Evolutionary conservation across 2,329 filamentous ascomycete species (phyloP), one percentile per base, ranked within the genome.

Genomic region (Alternaria tenuissima): DNA sequence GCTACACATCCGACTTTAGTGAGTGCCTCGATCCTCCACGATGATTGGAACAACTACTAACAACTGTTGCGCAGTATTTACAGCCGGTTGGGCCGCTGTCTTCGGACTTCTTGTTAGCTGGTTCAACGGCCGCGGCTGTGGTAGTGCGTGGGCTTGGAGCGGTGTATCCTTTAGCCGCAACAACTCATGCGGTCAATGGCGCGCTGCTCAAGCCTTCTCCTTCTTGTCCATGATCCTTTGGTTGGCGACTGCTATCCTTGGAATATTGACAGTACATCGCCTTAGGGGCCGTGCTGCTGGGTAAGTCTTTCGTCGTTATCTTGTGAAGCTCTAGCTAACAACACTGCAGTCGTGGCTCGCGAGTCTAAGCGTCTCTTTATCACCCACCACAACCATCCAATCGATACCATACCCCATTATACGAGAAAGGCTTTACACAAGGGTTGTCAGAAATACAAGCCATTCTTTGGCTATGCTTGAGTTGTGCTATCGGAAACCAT

Each of bases 151-250:
- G 68, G 55, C 86, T 73, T 91, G 89, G 89, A 82, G 83, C 52
- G 36, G 46, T 18, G 81, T 91, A 59, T 74, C 72, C 18, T 59
- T 71, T 16, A 66, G 62, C 30, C 69, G 66, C 42, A 42, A 53
- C 82, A 64, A 84, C 46, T 75, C 76, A n/a, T 94, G 91, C 77
- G 83, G 86, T 59, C 85, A 87, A 68, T 91, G 87, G 85, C 92
- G 90, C 79, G 87, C 91, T 41, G 83, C 87, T 62, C 85, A 91
- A 68, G 90, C 90, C 5, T 93, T 93, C 72, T 81, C 84, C 49
- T 93, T 93, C 79, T 78, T 93, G 55, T 89, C 88, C 3, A 89
- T 89, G 56, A 83, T 91, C 66, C 82, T 88, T 72, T 93, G 90
- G 90, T 84, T 93, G 41, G 85, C 82, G 12, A 90, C 88, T 47